Percentiles rank a stretch among this genome's conserved stretches.
Conservation (phyloP, 148 eudicot species). For the Chenopodium quinoa region DNA sequence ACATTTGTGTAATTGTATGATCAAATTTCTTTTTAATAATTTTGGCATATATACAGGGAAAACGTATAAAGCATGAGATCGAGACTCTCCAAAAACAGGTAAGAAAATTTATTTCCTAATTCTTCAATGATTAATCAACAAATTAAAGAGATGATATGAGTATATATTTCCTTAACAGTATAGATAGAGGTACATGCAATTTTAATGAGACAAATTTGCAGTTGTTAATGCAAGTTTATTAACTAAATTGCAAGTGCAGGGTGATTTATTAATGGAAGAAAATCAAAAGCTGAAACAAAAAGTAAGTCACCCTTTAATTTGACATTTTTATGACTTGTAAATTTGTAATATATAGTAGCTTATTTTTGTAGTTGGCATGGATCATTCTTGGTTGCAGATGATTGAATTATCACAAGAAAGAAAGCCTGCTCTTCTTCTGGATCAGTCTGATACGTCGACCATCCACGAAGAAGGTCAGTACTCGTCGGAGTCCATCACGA, state of each 20-base stretch:
- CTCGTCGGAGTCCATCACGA: constrained; percentile 45
- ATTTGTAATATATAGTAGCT: not conserved
- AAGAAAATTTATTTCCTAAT: not conserved
- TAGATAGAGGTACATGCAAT: too few species aligned
- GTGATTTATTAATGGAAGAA: constrained; percentile 48
- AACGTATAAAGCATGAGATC: constrained; percentile 42
- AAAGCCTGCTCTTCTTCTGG: constrained; percentile 4
- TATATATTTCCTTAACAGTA: too few species aligned
- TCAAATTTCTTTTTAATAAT: not conserved
- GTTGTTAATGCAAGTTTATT: too few species aligned
- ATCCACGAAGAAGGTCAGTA: constrained; percentile 38
- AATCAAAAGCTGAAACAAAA: constrained; percentile 41
- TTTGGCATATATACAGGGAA: constrained; percentile 29
- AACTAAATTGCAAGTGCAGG: constrained; percentile 32
- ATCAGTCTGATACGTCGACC: constrained; percentile 11
- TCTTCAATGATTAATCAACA: too few species aligned
- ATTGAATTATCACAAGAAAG: constrained; percentile 30
- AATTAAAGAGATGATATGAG: too few species aligned
- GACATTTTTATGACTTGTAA: not conserved
- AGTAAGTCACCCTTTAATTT: constrained; percentile 26
- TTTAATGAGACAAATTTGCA: too few species aligned
- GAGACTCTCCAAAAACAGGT: constrained; percentile 44
- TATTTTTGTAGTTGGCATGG: not conserved
- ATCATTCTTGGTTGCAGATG: constrained; percentile 34
- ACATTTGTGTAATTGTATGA: not conserved